Base-by-base conservation (phyloP, 208 protist species). In the Strigomonas culicis region DNA sequence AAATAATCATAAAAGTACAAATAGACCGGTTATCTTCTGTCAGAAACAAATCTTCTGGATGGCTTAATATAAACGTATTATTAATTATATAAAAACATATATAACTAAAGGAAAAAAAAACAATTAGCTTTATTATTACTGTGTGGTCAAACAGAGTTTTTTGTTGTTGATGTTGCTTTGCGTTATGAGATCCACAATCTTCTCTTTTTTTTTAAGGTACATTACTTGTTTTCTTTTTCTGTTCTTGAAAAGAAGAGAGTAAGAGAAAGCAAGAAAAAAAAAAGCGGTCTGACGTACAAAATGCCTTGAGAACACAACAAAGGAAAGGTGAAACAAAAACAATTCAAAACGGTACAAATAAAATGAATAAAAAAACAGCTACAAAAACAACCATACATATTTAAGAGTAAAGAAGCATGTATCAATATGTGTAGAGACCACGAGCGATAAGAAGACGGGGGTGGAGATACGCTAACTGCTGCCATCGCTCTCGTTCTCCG, bases 61-160 rank as follows among this genome's bases (percentile, higher is more conserved):
- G 11, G 36, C 28, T 59, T 27, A 7, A 22, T 41, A 52, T 50
- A 50, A 53, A 41, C 21, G 22, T 0, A 21, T 41, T 66, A 55
- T 55, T 51, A n/a, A 47, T 8, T 19, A 11, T 41, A 49, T 44
- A 41, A 52, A 64, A 68, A 41, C 67, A 73, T 32, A 57, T 27
- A 28, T 59, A 51, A 50, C 17, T 66, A 51, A 66, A 60, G 24
- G 70, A 43, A 70, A 57, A 41, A 32, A 66, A 53, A 56, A 6
- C 19, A 19, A 53, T 11, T 32, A 1, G 28, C 19, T 61, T 17
- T 62, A 60, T 27, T 46, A 44, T 32, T 36, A 46, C 43, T 49
- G 43, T 49, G 43, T 24, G 34, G 10, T 10, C 11, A 25, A 50
- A 47, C 25, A 34, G 19, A 47, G 11, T 7, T 51, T 27, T 63